Base-by-base conservation (phyloP, 1,139 yeast species). In the Candida glucosophila region DNA sequence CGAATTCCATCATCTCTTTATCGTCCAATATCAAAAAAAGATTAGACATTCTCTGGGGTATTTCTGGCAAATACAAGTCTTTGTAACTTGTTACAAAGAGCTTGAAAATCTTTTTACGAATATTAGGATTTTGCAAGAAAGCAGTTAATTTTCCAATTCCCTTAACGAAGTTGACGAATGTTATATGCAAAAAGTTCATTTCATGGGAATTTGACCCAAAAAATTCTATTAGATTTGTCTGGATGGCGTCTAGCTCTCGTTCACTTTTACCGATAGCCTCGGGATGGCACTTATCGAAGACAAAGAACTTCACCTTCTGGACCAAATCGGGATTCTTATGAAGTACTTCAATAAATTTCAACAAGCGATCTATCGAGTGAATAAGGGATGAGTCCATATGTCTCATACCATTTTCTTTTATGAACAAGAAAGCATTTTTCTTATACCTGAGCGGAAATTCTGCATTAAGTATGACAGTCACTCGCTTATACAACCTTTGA, bases 21-120 rank as follows among this genome's bases (percentile, higher is more conserved):
- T 58, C 66, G 29, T 52, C 49, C 23, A 58, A 35, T 56, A 55
- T 48, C 17, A 59, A 35, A 24, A 55, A 55, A 24, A 58, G 39
- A 32, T 57, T 55, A 13, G 58, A 49, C 19, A 58, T 34, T 17
- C 47, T 43, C 19, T 34, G 46, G 1, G 66, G 64, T 1, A 46
- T 30, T 3, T 27, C 24, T 4, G 66, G 65, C 6, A 29, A 19
- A 30, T 45, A 38, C 22, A 58, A 40, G 16, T 49, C 53, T 11
- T 34, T 22, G 8, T 43, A 30, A n/a, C 34, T 34, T 9, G 56
- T 51, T 16, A 52, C 49, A 37, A 56, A 55, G 22, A 58, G 35
- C 39, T 58, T 58, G 37, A 50, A 54, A 14, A 58, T 45, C 29
- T 41, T 42, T 24, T 41, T 41, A 20, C 66, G 36, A n/a, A 57